These are phyloP conservation scores for Suillus alpinus DNA, from an alignment of 768 basidiomycete genomes.

Conservation along the genomic window DNA sequence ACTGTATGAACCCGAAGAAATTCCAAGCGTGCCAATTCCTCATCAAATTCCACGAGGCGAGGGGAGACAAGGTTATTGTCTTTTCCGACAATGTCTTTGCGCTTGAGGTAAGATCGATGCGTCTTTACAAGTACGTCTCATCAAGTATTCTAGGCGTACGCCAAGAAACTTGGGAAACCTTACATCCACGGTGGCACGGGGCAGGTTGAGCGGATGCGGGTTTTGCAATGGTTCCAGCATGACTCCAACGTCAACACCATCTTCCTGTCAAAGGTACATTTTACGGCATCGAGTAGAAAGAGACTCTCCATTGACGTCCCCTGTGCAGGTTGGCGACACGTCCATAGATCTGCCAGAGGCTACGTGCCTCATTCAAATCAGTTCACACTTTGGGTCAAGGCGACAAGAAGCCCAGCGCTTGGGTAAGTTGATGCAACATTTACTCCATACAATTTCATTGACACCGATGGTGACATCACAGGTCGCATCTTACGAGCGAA, in stretches of 20 bases:
- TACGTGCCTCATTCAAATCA: slow-evolving; percentile 98
- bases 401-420: slow-evolving; percentile 97
- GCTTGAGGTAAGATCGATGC: slow-evolving; percentile 63
- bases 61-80: slow-evolving; percentile 99
- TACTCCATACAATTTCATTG: slow-evolving; percentile 14
- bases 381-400: slow-evolving; percentile 97
- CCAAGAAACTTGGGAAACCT: slow-evolving; percentile 87
- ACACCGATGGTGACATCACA: slow-evolving; percentile 27
- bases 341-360: slow-evolving; percentile 99
- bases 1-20: slow-evolving; percentile 99
- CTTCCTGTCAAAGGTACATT: slow-evolving; percentile 87
- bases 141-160: slow-evolving; percentile 66
- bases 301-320: slow-evolving; percentile 13
- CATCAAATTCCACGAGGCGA: slow-evolving; percentile 95
- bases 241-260: slow-evolving; percentile 96
- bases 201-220: slow-evolving; percentile 93
- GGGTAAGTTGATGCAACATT: slow-evolving; percentile 45
- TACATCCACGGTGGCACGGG: slow-evolving; percentile 97
- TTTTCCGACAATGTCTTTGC: slow-evolving; percentile 99
- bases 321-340: slow-evolving; percentile 86
- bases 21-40: slow-evolving; percentile 99
- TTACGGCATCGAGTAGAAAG: slow-evolving; percentile 8
- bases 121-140: slow-evolving; percentile 4
- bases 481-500: slow-evolving; percentile 97
- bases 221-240: slow-evolving; percentile 93